Evolutionary conservation across 2,329 filamentous ascomycete species (phyloP).

Genomic region (Sphaerulina vaccinii): DNA sequence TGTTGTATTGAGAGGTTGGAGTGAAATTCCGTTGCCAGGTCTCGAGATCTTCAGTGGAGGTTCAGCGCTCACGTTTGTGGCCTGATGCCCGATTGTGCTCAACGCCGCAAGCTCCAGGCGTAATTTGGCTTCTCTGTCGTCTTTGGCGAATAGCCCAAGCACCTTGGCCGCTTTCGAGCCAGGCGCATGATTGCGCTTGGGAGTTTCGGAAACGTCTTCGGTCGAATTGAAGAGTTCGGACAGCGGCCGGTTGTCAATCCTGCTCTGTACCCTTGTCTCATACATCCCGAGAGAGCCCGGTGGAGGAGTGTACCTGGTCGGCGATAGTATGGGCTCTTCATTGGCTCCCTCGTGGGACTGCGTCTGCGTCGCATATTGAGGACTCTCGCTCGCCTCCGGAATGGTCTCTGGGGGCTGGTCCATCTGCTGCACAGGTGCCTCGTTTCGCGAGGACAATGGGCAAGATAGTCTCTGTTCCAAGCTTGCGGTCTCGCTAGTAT

Average conservation of each 20-base stretch:
- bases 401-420: slow-evolving; percentile 16
- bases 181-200: slow-evolving; percentile 25
- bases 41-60: background rate
- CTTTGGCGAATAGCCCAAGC: slow-evolving; percentile 25
- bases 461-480: slow-evolving; percentile 12
- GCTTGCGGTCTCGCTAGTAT: slow-evolving; percentile 18
- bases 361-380: background rate
- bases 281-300: background rate
- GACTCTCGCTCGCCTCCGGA: slow-evolving; percentile 19
- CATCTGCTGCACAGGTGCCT: slow-evolving; percentile 9
- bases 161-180: slow-evolving; percentile 32
- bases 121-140: slow-evolving; percentile 8
- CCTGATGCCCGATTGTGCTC: background rate
- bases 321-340: background rate
- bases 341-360: background rate
- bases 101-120: slow-evolving; percentile 1
- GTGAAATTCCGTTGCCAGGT: background rate
- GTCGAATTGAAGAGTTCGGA: background rate
- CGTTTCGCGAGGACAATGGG: slow-evolving; percentile 7
- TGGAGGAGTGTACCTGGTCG: background rate
- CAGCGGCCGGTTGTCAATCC: background rate
- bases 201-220: slow-evolving; percentile 12
- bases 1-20: background rate
- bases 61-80: slow-evolving; percentile 5
- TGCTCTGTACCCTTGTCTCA: background rate